Evolutionary conservation across 1,284 basidiomycete species (phyloP).

Genomic region (Meripilus lineatus): DNA sequence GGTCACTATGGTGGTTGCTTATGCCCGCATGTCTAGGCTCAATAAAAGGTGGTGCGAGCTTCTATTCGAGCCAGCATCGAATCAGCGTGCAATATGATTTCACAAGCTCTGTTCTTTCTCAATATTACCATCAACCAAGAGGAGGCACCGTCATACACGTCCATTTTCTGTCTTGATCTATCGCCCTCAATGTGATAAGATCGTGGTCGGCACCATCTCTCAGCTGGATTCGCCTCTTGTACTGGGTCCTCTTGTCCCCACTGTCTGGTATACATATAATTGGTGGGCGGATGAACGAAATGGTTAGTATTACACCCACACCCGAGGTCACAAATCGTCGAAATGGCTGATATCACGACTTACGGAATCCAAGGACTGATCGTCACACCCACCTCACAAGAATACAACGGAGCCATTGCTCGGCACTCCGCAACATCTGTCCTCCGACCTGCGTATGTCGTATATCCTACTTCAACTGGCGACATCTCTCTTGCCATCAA

Average conservation of each 20-base stretch:
- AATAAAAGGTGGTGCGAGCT: no score
- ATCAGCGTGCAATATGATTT: no score
- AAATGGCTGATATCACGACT: not conserved
- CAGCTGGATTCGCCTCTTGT: not conserved
- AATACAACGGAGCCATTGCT: not conserved
- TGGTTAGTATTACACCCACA: not conserved
- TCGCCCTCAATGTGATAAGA: not conserved
- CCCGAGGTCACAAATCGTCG: not conserved
- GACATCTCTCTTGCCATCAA: conserved; percentile 19
- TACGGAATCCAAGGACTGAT: not conserved
- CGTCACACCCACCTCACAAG: not conserved
- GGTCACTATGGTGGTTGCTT: no score
- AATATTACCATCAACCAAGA: no score
- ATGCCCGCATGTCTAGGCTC: no score
- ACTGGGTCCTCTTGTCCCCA: not conserved
- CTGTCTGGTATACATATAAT: not conserved
- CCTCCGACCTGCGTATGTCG: conserved; percentile 18
- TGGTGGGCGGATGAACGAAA: not conserved
- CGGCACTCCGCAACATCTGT: not conserved
- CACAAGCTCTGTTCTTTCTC: no score
- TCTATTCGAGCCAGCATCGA: no score
- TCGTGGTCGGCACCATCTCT: not conserved
- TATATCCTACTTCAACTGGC: conserved; percentile 15
- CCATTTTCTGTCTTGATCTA: not conserved
- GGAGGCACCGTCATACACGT: not conserved